phyloP scores from a whole-genome alignment of 306 rosid species.

The Gastrolobium bilobum region DNA sequence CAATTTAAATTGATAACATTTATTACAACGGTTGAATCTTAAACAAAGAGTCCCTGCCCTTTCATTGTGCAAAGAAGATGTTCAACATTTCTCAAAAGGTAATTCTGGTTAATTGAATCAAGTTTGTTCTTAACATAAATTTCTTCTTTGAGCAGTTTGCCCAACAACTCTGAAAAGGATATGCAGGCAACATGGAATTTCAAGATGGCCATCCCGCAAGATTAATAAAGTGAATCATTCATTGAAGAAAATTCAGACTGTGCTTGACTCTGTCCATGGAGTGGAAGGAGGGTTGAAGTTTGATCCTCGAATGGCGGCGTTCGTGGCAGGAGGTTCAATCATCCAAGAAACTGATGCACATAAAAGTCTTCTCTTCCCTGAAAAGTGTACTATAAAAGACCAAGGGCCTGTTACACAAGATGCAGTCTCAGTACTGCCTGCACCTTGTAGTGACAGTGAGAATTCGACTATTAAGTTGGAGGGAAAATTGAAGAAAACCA shows the following conservation, averaged over 20 bases:
- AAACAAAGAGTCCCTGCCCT: slow-evolving; percentile 27
- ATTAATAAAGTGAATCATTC: slow-evolving; percentile 88
- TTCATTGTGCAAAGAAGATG: slow-evolving; percentile 21
- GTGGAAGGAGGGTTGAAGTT: slow-evolving; percentile 79
- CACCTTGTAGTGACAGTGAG: slow-evolving; percentile 44
- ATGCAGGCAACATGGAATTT: slow-evolving; percentile 92
- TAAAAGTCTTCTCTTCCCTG: slow-evolving; percentile 48
- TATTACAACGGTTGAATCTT: slow-evolving; percentile 17
- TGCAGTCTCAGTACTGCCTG: slow-evolving; percentile 44
- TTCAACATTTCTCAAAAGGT: slow-evolving; percentile 29
- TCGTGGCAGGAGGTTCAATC: slow-evolving; percentile 67
- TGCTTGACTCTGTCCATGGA: slow-evolving; percentile 84
- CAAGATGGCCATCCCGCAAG: slow-evolving; percentile 96
- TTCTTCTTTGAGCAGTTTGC: slow-evolving; percentile 69
- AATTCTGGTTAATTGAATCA: slow-evolving; percentile 34
- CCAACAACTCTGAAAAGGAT: slow-evolving; percentile 96
- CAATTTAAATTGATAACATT: slow-evolving; percentile 34
- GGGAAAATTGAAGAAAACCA: slow-evolving; percentile 46
- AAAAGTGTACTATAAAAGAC: slow-evolving; percentile 53
- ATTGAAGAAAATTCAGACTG: slow-evolving; percentile 75
- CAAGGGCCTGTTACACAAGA: slow-evolving; percentile 42
- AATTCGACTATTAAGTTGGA: slow-evolving; percentile 56
- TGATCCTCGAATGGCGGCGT: slow-evolving; percentile 70
- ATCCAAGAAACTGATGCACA: slow-evolving; percentile 57
- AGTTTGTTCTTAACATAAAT: slow-evolving; percentile 36